Evolutionary conservation across 768 basidiomycete species (phyloP).

Genomic region (Galerina sulciceps): DNA sequence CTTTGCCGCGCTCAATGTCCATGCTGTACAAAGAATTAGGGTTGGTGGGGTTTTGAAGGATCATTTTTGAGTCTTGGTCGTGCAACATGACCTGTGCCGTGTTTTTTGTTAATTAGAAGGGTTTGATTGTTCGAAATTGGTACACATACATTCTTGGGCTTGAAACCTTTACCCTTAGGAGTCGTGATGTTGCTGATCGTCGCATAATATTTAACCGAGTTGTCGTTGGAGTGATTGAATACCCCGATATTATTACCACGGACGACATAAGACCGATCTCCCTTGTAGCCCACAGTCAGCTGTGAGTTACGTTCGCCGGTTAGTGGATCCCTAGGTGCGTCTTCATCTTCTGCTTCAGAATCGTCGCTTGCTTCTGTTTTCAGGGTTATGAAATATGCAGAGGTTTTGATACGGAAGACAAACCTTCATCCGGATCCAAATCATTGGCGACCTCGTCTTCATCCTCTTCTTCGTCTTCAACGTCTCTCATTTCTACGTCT

Average conservation of each 20-base stretch:
- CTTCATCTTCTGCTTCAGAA: conserved; percentile 48
- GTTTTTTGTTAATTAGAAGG: neutral
- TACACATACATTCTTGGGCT: conserved; percentile 82
- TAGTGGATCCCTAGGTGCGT: conserved; percentile 37
- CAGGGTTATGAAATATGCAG: neutral
- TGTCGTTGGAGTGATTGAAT: conserved; percentile 73
- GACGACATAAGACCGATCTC: conserved; percentile 92
- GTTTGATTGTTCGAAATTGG: neutral
- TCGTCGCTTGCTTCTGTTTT: conserved; percentile 44
- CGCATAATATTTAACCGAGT: conserved; percentile 81
- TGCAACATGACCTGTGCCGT: conserved; percentile 88
- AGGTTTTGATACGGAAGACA: conserved; percentile 8
- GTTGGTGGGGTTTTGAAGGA: conserved; percentile 83
- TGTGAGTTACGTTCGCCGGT: conserved; percentile 82
- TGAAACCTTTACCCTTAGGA: conserved; percentile 81
- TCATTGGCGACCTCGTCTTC: conserved; percentile 78
- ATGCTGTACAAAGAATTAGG: conserved; percentile 85
- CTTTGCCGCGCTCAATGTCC: conserved; percentile 93
- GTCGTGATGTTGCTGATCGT: conserved; percentile 85
- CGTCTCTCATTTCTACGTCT: conserved; percentile 89
- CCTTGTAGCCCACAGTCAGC: conserved; percentile 93
- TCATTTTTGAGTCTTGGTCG: conserved; percentile 95
- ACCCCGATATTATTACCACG: conserved; percentile 92
- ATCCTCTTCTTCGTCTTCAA: conserved; percentile 73
- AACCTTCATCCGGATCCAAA: conserved; percentile 68